Conservation (phyloP, 2,329 filamentous ascomycete genomes). For the Diaporthe sp. region DNA sequence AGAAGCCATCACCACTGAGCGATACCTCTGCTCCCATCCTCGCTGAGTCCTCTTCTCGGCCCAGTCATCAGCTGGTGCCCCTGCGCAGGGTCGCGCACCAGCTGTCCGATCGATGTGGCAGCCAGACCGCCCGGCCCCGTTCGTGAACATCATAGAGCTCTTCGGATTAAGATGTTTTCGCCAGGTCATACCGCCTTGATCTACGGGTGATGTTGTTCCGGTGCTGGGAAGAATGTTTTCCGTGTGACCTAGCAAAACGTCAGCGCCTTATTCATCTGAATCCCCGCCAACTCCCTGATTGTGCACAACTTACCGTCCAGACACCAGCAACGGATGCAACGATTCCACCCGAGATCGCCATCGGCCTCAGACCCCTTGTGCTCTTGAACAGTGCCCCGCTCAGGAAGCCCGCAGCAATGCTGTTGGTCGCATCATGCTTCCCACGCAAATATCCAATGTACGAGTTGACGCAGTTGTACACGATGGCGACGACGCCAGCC, state of each 20-base stretch:
- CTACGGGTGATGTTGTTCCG: constrained; percentile 21
- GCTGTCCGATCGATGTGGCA: background rate
- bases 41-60: background rate
- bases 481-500: constrained; percentile 93
- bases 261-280: background rate
- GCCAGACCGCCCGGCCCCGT: background rate
- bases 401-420: constrained; percentile 84
- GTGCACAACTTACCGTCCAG: constrained; percentile 83
- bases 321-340: constrained; percentile 87
- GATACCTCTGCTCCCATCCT: background rate
- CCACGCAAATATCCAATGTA: constrained; percentile 83
- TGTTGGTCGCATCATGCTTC: constrained; percentile 92
- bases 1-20: constrained; percentile 34
- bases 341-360: constrained; percentile 94
- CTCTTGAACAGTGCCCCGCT: constrained; percentile 98
- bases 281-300: too few relatives aligned
- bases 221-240: constrained; percentile 46
- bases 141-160: constrained; percentile 2
- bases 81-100: background rate
- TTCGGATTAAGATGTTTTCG: background rate
- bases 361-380: constrained; percentile 88
- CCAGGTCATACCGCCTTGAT: background rate
- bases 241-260: constrained; percentile 43
- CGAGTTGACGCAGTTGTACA: constrained; percentile 95
- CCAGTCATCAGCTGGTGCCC: background rate